Evolutionary conservation across 2,329 filamentous ascomycete genomes (phyloP), one percentile per base, ranked within the genome.

Genomic region (Didymella glomerata): DNA sequence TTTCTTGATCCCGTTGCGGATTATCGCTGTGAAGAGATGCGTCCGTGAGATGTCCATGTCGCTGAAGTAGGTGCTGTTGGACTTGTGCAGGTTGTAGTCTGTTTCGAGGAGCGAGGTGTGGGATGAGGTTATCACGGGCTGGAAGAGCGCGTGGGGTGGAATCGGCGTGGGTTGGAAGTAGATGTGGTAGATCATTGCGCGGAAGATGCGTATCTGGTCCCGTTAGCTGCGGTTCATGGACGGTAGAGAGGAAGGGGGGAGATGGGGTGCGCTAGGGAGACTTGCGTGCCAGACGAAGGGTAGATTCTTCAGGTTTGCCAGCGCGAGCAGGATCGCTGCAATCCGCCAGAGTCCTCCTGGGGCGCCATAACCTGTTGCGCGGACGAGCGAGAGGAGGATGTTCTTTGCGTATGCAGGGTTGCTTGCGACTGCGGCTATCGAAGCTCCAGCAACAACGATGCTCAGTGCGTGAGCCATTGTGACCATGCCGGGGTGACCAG

Each of bases 1-100:
- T 50, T 74, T 75, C 49, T 73, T 73, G 36, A 84, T 79, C 2
- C 77, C 81, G 18, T 77, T 80, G 14, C 80, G 76, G 34, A 84
- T 77, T 0, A 84, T 66, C 1, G 77, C 77, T 8, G 88, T 89
- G 52, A 96, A 87, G 9, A 95, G 86, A 64, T 96, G 91, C 0
- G 90, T 90, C 56, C 95, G 90, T 38, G 90, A 87, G 60, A 94
- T 85, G 77, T 96, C 93, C 65, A 96, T 87, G 77, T 96, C 92
- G 65, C 88, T 82, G 74, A 96, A 96, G 81, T 96, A 96, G 28
- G 93, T 96, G 68, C 86, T 87, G 80, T 93, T 92, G 62, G 88
- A 88, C 76, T 93, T 93, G 83, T 94, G 90, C 42, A 92, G 73
- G 79, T 95, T 94, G 81, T 93, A 92, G 79, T 97, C 93, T 69